Evolutionary conservation across 352 stramenopile species (phyloP).

Genomic region (Pythium scleroteichum): DNA sequence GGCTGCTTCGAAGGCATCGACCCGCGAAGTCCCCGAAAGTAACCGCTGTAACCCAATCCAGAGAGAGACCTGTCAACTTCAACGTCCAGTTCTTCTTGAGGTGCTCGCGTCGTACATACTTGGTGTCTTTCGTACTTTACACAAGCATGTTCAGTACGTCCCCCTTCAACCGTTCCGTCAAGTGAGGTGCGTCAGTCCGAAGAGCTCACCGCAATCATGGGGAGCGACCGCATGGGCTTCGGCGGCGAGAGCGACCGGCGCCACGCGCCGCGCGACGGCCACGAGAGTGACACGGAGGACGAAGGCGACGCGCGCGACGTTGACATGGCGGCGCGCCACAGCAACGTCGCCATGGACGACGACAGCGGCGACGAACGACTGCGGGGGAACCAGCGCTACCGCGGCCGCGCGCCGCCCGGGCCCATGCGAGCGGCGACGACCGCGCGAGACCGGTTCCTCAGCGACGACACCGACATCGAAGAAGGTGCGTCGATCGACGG

Average conservation of each 20-base stretch:
- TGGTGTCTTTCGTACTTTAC: conserved; percentile 13
- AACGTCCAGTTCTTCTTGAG: background rate
- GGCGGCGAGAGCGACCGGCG: conserved; percentile 26
- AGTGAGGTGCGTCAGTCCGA: conserved; percentile 10
- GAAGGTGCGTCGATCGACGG: too few relatives aligned
- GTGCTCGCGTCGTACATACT: conserved; percentile 5
- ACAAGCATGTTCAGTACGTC: background rate
- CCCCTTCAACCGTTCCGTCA: conserved; percentile 15
- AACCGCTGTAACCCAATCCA: too few relatives aligned
- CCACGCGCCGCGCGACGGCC: background rate
- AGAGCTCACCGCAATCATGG: conserved; percentile 35
- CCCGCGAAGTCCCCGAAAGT: conserved; percentile 32
- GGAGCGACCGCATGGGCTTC: conserved; percentile 53
- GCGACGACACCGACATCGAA: conserved; percentile 78
- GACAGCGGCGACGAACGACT: conserved; percentile 14
- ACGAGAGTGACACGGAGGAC: conserved; percentile 27
- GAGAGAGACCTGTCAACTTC: background rate
- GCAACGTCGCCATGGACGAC: conserved; percentile 22
- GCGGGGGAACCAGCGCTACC: background rate
- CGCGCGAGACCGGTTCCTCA: conserved; percentile 19
- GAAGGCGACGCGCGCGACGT: conserved; percentile 12
- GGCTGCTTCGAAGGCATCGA: conserved; percentile 72
- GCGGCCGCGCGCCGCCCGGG: background rate
- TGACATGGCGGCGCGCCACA: conserved; percentile 13
- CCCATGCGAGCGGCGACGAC: background rate